Evolutionary conservation across 352 stramenopile species (phyloP).

Genomic region (Pythium volutum): DNA sequence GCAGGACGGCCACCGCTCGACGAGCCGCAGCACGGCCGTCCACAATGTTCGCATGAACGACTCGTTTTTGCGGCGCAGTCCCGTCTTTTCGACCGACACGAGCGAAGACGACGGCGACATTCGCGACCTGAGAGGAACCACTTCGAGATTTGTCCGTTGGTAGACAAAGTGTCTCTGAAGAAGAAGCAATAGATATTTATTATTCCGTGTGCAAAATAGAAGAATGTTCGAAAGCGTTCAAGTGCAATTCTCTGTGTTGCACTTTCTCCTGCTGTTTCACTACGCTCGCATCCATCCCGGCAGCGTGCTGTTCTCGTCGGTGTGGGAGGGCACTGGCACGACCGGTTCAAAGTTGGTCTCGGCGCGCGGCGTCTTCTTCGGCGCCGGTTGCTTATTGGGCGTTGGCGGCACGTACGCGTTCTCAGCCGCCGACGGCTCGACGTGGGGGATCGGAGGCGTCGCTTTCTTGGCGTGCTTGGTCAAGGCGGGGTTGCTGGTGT

Average conservation of each 20-base stretch:
- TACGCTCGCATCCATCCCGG: conserved; percentile 12
- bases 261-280: neutral
- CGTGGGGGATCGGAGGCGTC: neutral
- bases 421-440: neutral
- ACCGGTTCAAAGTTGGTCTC: conserved; percentile 5
- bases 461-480: neutral
- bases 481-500: conserved; percentile 21
- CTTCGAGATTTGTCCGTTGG: conserved; percentile 5
- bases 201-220: neutral
- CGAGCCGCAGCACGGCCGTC: conserved; percentile 3
- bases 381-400: conserved; percentile 2
- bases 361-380: conserved; percentile 4
- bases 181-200: conserved; percentile 7
- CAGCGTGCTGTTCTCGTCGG: conserved; percentile 2
- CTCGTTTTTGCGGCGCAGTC: neutral
- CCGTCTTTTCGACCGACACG: neutral
- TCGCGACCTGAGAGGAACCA: conserved; percentile 1
- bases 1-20: neutral
- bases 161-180: neutral
- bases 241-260: neutral
- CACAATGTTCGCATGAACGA: neutral
- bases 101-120: conserved; percentile 1
- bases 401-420: conserved; percentile 8
- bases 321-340: neutral
- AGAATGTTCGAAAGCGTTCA: neutral